phyloP scores from a whole-genome alignment of 2,329 filamentous ascomycete species.

The Cladophialophora chaetospira region DNA sequence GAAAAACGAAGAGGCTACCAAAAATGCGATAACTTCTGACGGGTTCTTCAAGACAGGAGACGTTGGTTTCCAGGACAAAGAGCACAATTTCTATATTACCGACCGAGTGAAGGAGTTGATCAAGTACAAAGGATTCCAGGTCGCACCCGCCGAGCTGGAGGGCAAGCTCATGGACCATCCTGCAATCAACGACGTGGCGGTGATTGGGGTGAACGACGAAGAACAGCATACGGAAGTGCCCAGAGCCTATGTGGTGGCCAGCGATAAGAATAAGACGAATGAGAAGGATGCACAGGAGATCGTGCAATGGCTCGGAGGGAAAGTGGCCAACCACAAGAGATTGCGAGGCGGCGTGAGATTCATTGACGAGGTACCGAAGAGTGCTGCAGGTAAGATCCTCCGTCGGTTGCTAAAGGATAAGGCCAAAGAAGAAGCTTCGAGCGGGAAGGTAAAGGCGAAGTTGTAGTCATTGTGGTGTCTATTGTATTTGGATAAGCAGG shows the following conservation, averaged over 20 bases:
- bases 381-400: constrained; percentile 51
- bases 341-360: constrained; percentile 43
- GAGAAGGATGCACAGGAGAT: constrained; percentile 40
- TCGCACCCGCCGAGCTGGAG: constrained; percentile 54
- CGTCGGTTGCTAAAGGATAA: constrained; percentile 48
- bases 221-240: constrained; percentile 45
- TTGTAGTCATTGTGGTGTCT: constrained; percentile 37
- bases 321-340: constrained; percentile 40
- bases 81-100: constrained; percentile 83
- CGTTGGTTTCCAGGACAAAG: constrained; percentile 74
- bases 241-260: constrained; percentile 48
- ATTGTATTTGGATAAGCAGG: no score
- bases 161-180: constrained; percentile 48
- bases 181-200: constrained; percentile 48
- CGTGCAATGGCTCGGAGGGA: constrained; percentile 34
- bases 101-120: constrained; percentile 72
- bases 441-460: constrained; percentile 42
- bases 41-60: constrained; percentile 93
- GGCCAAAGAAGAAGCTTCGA: constrained; percentile 42
- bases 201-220: constrained; percentile 46
- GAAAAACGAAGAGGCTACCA: constrained; percentile 61
- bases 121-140: constrained; percentile 54
- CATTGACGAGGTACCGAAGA: constrained; percentile 36
- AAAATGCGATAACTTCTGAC: constrained; percentile 58
- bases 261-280: constrained; percentile 49